phyloP scores from a whole-genome alignment of 805 yeast species.

The Saccharomycopsis sp. region DNA sequence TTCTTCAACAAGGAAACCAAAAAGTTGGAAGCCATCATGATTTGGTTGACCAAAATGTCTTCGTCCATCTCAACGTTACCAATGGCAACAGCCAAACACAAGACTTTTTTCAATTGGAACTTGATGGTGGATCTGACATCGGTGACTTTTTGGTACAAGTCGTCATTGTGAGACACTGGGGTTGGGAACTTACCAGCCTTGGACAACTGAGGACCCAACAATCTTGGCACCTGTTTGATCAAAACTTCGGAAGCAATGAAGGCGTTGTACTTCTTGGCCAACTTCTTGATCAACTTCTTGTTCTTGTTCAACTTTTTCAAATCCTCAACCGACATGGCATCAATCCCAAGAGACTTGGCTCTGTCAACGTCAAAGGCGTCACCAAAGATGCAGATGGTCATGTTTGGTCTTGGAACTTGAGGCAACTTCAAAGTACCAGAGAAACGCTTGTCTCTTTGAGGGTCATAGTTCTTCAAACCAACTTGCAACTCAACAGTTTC shows the following conservation, averaged over 20 bases:
- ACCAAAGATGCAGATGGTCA: conserved; percentile 99
- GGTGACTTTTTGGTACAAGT: conserved; percentile 87
- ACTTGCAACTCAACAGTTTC: conserved; percentile 99
- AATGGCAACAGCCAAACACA: conserved; percentile 98
- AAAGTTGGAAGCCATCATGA: conserved; percentile 98
- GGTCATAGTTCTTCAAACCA: conserved; percentile 99
- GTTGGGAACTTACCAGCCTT: conserved; percentile 99
- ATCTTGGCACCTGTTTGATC: conserved; percentile 99
- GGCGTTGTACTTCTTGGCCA: conserved; percentile 99
- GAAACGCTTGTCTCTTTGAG: conserved; percentile 99
- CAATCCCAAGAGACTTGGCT: conserved; percentile 98
- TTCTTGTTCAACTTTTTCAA: conserved; percentile 99
- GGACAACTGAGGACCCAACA: conserved; percentile 99
- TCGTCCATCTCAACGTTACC: conserved; percentile 99
- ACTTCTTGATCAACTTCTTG: conserved; percentile 99
- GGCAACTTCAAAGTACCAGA: conserved; percentile 98
- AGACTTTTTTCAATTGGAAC: conserved; percentile 99
- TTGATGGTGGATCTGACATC: conserved; percentile 99
- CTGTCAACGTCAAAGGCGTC: conserved; percentile 99
- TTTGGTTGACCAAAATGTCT: conserved; percentile 92
- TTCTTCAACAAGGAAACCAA: conserved; percentile 98
- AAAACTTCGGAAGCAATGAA: conserved; percentile 98
- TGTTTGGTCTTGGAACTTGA: conserved; percentile 99
- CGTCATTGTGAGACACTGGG: conserved; percentile 99
- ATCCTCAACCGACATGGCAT: conserved; percentile 99